Percentiles rank a stretch among this genome's conserved stretches.
These are phyloP conservation scores for Jamesozyma gamospora DNA, from an alignment of 805 yeast genomes.

Conservation along the genomic window DNA sequence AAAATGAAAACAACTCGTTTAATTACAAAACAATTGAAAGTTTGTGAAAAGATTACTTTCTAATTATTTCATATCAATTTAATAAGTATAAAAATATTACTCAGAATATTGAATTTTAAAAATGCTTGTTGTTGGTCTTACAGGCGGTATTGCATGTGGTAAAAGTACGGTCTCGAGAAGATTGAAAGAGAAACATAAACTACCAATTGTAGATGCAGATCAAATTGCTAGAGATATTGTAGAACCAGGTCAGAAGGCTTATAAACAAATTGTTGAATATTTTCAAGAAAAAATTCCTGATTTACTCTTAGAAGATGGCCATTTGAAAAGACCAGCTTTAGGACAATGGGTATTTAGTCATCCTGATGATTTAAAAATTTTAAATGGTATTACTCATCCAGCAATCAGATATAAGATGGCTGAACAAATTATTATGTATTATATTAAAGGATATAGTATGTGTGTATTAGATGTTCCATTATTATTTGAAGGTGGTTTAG, in stretches of 20 bases:
- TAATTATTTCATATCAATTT: no score
- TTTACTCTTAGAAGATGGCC: conserved; percentile 33
- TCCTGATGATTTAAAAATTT: conserved; percentile 41
- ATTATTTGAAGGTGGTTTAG: conserved; percentile 69
- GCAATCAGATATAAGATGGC: conserved; percentile 60
- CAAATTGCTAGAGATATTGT: conserved; percentile 78
- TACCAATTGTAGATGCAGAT: conserved; percentile 82
- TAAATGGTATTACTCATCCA: conserved; percentile 81
- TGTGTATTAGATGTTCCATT: conserved; percentile 86
- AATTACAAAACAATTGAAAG: no score
- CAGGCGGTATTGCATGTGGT: conserved; percentile 98
- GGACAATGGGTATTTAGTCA: conserved; percentile 74
- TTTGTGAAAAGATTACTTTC: no score
- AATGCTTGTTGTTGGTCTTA: conserved; percentile 84
- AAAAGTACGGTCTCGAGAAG: conserved; percentile 77
- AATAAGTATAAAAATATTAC: no score
- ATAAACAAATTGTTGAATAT: conserved; percentile 48
- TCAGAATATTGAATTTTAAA: no score
- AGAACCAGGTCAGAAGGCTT: conserved; percentile 67
- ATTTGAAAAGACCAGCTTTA: conserved; percentile 54
- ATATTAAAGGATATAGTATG: conserved; percentile 46
- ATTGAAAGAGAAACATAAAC: conserved; percentile 39
- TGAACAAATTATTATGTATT: conserved; percentile 44
- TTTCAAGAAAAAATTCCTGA: conserved; percentile 49
- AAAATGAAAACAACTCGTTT: no score